Conservation (phyloP, 805 yeast species). For the Starmerella floricola region DNA sequence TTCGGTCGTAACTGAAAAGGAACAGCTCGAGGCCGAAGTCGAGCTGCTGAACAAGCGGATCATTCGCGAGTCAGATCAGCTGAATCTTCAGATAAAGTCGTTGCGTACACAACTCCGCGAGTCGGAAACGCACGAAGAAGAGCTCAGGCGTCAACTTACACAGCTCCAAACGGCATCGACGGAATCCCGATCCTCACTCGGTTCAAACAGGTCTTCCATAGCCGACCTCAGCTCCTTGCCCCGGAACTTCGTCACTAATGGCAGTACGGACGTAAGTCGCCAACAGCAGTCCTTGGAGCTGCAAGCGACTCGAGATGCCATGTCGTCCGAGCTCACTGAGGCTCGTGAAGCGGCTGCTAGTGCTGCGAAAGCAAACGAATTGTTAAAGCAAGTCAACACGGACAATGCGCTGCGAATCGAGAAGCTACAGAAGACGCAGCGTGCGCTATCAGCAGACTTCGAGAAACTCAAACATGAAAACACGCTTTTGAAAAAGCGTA, state of each 20-base stretch:
- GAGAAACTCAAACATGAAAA: slow-evolving; percentile 25
- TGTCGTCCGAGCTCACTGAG: slow-evolving; percentile 5
- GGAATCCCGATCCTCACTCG: not conserved
- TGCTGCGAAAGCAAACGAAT: slow-evolving; percentile 25
- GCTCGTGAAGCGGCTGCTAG: slow-evolving; percentile 20
- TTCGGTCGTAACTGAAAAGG: slow-evolving; percentile 47
- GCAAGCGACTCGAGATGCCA: not conserved
- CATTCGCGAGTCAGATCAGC: slow-evolving; percentile 56
- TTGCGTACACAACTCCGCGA: slow-evolving; percentile 18
- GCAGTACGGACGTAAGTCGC: too few species aligned
- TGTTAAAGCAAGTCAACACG: slow-evolving; percentile 28
- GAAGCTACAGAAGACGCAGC: slow-evolving; percentile 28
- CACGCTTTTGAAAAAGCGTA: slow-evolving; percentile 6
- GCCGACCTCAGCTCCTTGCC: not conserved
- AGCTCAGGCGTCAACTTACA: slow-evolving; percentile 6
- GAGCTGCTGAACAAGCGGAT: slow-evolving; percentile 41
- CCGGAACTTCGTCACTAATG: too few species aligned
- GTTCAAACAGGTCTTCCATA: not conserved
- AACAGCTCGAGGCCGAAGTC: slow-evolving; percentile 43
- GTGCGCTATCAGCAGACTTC: slow-evolving; percentile 28
- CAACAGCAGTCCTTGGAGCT: too few species aligned
- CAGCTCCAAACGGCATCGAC: not conserved
- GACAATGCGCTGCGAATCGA: slow-evolving; percentile 30
- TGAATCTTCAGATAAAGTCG: slow-evolving; percentile 32
- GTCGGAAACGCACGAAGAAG: slow-evolving; percentile 14